These are phyloP conservation scores for Penicillium sp. DNA, from an alignment of 2,329 filamentous ascomycete species.

Conservation along the genomic window DNA sequence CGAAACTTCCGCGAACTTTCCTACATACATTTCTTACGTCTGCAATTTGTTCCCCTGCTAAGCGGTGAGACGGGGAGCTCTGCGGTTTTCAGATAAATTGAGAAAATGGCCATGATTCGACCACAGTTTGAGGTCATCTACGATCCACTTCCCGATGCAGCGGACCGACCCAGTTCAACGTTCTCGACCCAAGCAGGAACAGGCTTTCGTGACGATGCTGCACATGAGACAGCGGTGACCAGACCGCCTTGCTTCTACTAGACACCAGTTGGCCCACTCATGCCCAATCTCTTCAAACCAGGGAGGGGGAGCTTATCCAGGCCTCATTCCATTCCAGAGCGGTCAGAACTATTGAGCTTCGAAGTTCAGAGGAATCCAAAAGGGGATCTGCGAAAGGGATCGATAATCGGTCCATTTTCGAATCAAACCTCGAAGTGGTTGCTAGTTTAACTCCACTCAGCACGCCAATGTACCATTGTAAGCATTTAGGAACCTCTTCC, in stretches of 20 bases:
- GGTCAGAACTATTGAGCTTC: slow-evolving; percentile 6
- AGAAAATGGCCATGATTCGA: slow-evolving; percentile 1
- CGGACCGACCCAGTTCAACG: slow-evolving; percentile 37
- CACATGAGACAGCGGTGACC: slow-evolving; percentile 20
- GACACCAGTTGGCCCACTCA: slow-evolving; percentile 4
- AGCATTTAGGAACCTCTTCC: slow-evolving; percentile 33
- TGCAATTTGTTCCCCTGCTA: neutral
- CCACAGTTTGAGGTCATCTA: slow-evolving; percentile 3
- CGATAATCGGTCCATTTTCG: slow-evolving; percentile 15
- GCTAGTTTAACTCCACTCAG: slow-evolving; percentile 11
- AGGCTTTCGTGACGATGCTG: slow-evolving; percentile 6
- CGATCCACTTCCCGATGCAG: slow-evolving; percentile 39
- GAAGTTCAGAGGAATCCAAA: slow-evolving; percentile 8
- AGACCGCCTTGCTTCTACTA: slow-evolving; percentile 14
- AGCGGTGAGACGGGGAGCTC: slow-evolving; percentile 15
- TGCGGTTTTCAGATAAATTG: slow-evolving; percentile 2
- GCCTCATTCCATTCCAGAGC: slow-evolving; percentile 13
- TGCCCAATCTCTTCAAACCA: slow-evolving; percentile 18
- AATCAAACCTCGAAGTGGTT: slow-evolving; percentile 12
- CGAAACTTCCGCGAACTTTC: slow-evolving; percentile 13
- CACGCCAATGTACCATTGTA: slow-evolving; percentile 23
- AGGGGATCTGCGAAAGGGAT: slow-evolving; percentile 22
- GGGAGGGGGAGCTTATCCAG: neutral
- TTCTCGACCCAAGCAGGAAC: slow-evolving; percentile 25
- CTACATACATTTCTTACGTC: neutral